Evolutionary conservation across 805 yeast species (phyloP), one percentile per base, ranked within the genome.

Genomic region (Saccharomycopsis sp.): DNA sequence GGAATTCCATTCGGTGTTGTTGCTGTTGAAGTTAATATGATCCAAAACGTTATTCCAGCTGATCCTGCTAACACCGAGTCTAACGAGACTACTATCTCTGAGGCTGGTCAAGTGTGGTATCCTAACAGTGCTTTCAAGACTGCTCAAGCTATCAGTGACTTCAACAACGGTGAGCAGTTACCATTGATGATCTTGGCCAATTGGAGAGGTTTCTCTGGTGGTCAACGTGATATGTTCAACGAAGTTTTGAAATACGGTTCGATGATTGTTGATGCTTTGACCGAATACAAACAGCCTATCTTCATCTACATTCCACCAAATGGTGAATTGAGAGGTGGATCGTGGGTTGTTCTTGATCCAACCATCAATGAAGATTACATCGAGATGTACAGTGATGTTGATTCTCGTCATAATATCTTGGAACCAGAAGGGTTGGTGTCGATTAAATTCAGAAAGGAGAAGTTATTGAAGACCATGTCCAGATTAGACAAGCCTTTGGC

Each of bases 181-280:
- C 99, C 99, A 64, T 80, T 94, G 73, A 89, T 94, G 96, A 90
- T 94, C 65, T 78, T 94, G 67, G 99, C 99, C 61, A 94, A 94
- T 83, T 94, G 99, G 99, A 89, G 99, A 85, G 99, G 99, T 69
- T 94, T 94, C 85, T 90, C 97, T 65, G 99, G 99, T 79, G 99
- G 99, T 73, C 99, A 94, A 80, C 89, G 97, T 72, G 99, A 94
- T 75, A 94, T 94, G 99, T 96, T 87, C 81, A 90, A 92, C 69
- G 99, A 94, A 78, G 96, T 94, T 51, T 85, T 94, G 77, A 94
- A 94, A 75, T 94, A 89, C 71, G 99, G 99, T 71, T 85, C 98
- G 2, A 90, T 81, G 74, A 94, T 94, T 75, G 99, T 94, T 64
- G 99, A 94, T 72, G 97, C 99, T 14, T 81, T 94, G 62, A 96